Evolutionary conservation across 306 rosid genomes (phyloP), one percentile per base, ranked within the genome.

Genomic region (Astragalus membranaceus): DNA sequence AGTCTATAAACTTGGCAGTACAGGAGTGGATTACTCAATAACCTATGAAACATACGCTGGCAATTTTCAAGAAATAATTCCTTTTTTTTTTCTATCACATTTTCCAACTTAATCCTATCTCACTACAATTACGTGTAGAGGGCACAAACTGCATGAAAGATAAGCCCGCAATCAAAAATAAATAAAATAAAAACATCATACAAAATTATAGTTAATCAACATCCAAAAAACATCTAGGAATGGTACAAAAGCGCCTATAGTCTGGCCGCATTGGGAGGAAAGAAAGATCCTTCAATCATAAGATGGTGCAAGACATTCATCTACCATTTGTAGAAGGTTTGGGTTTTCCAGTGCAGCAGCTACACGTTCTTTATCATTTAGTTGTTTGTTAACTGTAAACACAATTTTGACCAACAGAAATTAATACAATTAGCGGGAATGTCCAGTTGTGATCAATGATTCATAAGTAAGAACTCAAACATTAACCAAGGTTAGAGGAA

Each of bases 281-380:
- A 59, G 14, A 68, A 60, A 44, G 23, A 20, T 52, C 54, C 51
- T 55, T 85, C 85, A 90, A 10, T 67, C 84, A 60, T 44, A 82
- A 57, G 96, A 81, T 36, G 97, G 95, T 69, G 95, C 86, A 67
- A 95, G 85, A 81, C 99, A 95, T 83, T 91, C 97, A 61, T 95
- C 97, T 36, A 95, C 95, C 97, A 87, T 91, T 64, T 89, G 88
- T 68, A 83, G 14, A 62, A 91, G 91, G 76, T 82, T 80, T 52
- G 99, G 96, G 54, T 91, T 95, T 72, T 95, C 99, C 85, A 95
- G 73, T 12, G 99, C 97, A 6, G 97, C 97, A 51, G 96, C 96
- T 49, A 89, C 92, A 46, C 97, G 86, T 58, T 95, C 99, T 82
- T 91, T 95, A 81, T 91, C 97, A 64, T 89, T 95, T 80, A 91